Percentiles rank a stretch among this genome's conserved stretches.
phyloP scores from a whole-genome alignment of 2,329 filamentous ascomycete genomes.

The Ceratocystis lukuohia region DNA sequence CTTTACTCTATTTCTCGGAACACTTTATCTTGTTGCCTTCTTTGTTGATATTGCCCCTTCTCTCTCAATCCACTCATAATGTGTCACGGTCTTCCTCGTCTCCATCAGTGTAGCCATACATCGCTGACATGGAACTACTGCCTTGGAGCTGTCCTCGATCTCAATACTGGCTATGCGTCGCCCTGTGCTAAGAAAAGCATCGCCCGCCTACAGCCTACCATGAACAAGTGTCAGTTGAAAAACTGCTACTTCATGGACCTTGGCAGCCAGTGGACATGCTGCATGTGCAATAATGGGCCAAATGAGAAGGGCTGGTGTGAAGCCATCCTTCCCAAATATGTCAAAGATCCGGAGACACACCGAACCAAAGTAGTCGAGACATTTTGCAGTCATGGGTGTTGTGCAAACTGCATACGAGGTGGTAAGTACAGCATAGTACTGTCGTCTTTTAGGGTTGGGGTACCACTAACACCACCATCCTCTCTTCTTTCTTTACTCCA shows the following conservation, averaged over 20 bases:
- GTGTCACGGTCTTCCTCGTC: slow-evolving; percentile 42
- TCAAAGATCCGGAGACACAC: slow-evolving; percentile 26
- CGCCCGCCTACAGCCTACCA: slow-evolving; percentile 33
- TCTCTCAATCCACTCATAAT: slow-evolving; percentile 26
- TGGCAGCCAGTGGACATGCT: slow-evolving; percentile 41
- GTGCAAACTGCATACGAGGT: slow-evolving; percentile 34
- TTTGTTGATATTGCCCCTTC: background rate
- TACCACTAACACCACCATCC: background rate
- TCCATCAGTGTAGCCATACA: slow-evolving; percentile 40
- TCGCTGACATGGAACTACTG: slow-evolving; percentile 45
- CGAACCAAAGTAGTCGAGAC: slow-evolving; percentile 29
- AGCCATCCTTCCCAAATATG: slow-evolving; percentile 26
- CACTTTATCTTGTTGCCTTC: background rate
- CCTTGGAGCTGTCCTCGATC: slow-evolving; percentile 33
- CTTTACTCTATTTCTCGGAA: background rate
- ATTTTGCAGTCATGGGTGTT: slow-evolving; percentile 41
- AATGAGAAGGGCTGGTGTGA: slow-evolving; percentile 43
- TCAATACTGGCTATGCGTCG: slow-evolving; percentile 36
- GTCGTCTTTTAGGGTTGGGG: background rate
- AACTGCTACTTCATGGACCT: slow-evolving; percentile 39
- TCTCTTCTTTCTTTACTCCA: background rate
- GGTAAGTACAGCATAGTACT: slow-evolving; percentile 26
- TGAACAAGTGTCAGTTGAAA: slow-evolving; percentile 34
- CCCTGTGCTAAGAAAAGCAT: slow-evolving; percentile 38
- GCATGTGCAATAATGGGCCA: slow-evolving; percentile 37